Conservation (phyloP, 163 green algal species). For the Scenedesmus sp. region DNA sequence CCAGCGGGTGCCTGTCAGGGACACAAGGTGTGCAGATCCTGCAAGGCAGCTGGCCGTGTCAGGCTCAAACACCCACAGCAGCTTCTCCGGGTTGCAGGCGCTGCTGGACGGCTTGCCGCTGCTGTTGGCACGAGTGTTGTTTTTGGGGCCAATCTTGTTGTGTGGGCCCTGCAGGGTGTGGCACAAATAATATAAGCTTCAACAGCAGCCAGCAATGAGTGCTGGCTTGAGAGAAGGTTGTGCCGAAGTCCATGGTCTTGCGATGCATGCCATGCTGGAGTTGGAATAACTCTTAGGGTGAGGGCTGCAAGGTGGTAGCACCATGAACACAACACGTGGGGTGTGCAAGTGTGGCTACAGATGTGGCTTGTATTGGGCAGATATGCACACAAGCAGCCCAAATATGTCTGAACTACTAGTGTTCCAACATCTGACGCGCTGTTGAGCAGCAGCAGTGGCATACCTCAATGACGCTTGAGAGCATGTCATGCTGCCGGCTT, state of each 20-base stretch:
- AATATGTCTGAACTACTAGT: no score
- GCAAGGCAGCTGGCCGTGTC: background rate
- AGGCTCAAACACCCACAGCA: slow-evolving; percentile 31
- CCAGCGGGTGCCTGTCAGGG: slow-evolving; percentile 10
- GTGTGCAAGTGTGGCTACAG: no score
- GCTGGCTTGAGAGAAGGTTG: background rate
- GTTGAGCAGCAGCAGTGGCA: background rate
- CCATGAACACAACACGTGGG: background rate
- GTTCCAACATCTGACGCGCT: background rate
- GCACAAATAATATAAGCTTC: no score
- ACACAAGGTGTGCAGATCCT: slow-evolving; percentile 28
- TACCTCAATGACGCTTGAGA: background rate
- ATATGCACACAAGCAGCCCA: background rate
- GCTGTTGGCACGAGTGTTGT: background rate
- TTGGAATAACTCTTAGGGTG: no score
- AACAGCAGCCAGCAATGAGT: background rate
- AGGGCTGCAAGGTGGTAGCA: background rate
- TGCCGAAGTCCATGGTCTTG: background rate
- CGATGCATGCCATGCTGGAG: background rate
- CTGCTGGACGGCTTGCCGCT: background rate
- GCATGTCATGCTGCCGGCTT: background rate
- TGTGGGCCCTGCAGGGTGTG: no score
- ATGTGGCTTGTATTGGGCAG: no score
- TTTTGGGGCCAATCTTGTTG: background rate
- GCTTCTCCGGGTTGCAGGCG: background rate